Conservation (phyloP, 805 yeast species). For the Ogataea neopini region DNA sequence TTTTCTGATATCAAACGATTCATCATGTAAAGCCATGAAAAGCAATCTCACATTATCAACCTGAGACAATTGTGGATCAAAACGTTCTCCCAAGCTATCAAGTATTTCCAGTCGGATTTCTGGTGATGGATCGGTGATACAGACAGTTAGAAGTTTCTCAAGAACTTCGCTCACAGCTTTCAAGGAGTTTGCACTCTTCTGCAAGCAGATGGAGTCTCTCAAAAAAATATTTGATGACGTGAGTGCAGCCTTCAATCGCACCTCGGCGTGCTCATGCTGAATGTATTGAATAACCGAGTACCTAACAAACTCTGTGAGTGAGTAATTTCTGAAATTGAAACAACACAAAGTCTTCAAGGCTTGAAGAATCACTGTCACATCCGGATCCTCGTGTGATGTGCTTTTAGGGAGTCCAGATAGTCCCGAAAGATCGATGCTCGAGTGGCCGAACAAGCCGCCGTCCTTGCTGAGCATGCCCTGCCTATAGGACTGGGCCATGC, state of each 20-base stretch:
- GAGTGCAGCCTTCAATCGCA: conserved; percentile 80
- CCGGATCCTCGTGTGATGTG: conserved; percentile 31
- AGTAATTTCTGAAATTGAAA: conserved; percentile 73
- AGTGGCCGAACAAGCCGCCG: conserved; percentile 42
- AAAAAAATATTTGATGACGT: conserved; percentile 78
- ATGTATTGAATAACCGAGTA: conserved; percentile 81
- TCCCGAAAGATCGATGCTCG: conserved; percentile 21
- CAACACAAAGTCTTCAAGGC: conserved; percentile 75
- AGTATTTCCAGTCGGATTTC: conserved; percentile 84
- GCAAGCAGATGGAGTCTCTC: conserved; percentile 80
- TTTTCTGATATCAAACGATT: conserved; percentile 77
- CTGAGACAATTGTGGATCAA: conserved; percentile 92
- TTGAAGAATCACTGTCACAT: conserved; percentile 57
- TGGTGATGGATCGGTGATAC: conserved; percentile 84
- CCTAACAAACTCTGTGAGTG: conserved; percentile 84
- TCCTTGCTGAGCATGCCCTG: conserved; percentile 71
- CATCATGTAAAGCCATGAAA: conserved; percentile 90
- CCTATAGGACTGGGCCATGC: conserved; percentile 76
- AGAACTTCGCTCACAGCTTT: conserved; percentile 83
- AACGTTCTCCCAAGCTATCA: conserved; percentile 65
- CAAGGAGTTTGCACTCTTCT: conserved; percentile 77
- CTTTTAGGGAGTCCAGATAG: conserved; percentile 25
- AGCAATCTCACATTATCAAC: conserved; percentile 85
- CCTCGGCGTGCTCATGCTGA: conserved; percentile 75
- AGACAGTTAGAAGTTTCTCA: conserved; percentile 74